These are phyloP conservation scores for Isabelozyma rhagii DNA, from an alignment of 805 yeast species.

Conservation along the genomic window DNA sequence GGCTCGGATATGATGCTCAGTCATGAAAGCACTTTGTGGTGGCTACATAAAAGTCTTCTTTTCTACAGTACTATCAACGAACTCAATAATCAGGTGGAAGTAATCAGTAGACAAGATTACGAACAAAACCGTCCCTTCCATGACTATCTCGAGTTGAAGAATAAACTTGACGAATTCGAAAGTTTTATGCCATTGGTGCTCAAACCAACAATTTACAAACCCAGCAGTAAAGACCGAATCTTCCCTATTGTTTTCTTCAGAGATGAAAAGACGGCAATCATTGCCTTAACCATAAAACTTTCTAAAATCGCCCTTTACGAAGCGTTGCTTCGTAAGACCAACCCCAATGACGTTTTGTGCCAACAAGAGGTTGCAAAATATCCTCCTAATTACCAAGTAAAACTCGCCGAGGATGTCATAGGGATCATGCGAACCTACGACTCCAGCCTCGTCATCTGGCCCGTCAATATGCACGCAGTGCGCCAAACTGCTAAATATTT, in stretches of 20 bases:
- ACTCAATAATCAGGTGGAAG: slow-evolving; percentile 21
- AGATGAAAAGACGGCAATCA: slow-evolving; percentile 34
- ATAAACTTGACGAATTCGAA: slow-evolving; percentile 25
- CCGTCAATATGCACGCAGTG: slow-evolving; percentile 31
- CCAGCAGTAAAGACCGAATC: slow-evolving; percentile 13
- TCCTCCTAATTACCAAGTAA: slow-evolving; percentile 21
- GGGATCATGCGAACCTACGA: slow-evolving; percentile 40
- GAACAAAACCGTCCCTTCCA: slow-evolving; percentile 17
- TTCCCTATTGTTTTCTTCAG: slow-evolving; percentile 34
- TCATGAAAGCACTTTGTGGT: slow-evolving; percentile 25
- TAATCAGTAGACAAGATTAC: slow-evolving; percentile 22
- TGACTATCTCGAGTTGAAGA: slow-evolving; percentile 27
- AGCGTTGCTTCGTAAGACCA: slow-evolving; percentile 17
- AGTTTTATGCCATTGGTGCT: slow-evolving; percentile 23
- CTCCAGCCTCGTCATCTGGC: slow-evolving; percentile 29
- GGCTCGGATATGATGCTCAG: slow-evolving; percentile 7
- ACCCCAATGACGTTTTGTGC: slow-evolving; percentile 10
- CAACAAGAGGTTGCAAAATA: slow-evolving; percentile 18
- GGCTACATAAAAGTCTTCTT: slow-evolving; percentile 30
- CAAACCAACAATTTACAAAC: slow-evolving; percentile 31
- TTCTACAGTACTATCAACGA: slow-evolving; percentile 27
- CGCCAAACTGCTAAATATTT: slow-evolving; percentile 23
- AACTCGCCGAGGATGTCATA: slow-evolving; percentile 31
- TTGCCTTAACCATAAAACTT: slow-evolving; percentile 26
- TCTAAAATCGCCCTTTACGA: slow-evolving; percentile 28